Evolutionary conservation across 2,329 filamentous ascomycete genomes (phyloP).

Genomic region (Pseudopithomyces maydicus): DNA sequence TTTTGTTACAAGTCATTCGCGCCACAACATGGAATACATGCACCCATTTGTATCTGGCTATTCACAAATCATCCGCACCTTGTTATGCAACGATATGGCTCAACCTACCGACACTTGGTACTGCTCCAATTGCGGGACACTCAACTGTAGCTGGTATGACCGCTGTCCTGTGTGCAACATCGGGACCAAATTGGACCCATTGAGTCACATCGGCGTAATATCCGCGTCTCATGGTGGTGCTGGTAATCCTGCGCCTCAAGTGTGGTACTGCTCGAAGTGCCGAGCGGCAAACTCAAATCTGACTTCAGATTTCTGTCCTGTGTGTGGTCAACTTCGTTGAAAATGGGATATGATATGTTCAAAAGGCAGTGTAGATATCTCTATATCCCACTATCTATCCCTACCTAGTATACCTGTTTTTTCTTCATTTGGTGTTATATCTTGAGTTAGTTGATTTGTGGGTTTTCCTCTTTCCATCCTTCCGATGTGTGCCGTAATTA

Average conservation of each 20-base stretch:
- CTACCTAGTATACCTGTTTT: no score
- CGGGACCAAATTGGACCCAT: background rate
- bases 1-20: background rate
- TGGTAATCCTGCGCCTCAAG: background rate
- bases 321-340: constrained; percentile 4
- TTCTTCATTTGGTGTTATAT: no score
- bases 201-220: background rate
- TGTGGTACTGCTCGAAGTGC: constrained; percentile 8
- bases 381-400: no score
- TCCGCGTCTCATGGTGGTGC: background rate
- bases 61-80: background rate
- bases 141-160: constrained; percentile 10
- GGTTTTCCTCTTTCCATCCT: no score
- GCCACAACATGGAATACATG: background rate
- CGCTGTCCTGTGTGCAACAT: constrained; percentile 10
- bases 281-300: constrained; percentile 7
- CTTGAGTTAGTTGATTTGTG: no score
- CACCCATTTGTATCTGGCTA: no score
- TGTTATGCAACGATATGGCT: background rate
- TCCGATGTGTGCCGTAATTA: no score
- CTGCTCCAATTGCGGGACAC: constrained; percentile 14
- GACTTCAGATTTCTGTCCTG: constrained; percentile 6
- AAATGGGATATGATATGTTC: no score
- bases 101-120: constrained; percentile 15
- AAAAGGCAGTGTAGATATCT: no score